phyloP scores from a whole-genome alignment of 768 basidiomycete genomes.

The Hirschioporus abietinus region DNA sequence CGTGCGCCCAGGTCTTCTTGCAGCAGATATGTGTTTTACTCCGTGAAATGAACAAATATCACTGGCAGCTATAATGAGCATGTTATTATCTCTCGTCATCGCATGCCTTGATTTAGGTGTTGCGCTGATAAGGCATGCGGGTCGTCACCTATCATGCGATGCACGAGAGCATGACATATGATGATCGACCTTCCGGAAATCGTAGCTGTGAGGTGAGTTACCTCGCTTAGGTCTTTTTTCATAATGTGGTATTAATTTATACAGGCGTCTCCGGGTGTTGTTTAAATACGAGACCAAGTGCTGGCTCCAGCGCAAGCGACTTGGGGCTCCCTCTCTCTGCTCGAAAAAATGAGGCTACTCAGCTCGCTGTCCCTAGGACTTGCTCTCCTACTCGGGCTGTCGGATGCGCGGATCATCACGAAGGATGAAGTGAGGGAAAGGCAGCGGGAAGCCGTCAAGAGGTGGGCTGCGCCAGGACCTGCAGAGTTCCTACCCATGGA shows the following conservation, averaged over 20 bases:
- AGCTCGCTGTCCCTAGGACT: background rate
- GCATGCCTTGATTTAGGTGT: background rate
- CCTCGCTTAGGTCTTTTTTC: background rate
- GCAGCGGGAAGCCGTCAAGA: background rate
- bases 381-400: background rate
- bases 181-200: background rate
- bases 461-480: background rate
- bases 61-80: background rate
- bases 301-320: background rate
- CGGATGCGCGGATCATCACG: background rate
- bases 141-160: background rate
- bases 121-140: background rate
- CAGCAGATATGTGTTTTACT: background rate
- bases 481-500: background rate
- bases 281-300: background rate
- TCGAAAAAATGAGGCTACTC: background rate
- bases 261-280: background rate
- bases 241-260: background rate
- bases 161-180: background rate
- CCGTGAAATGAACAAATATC: background rate
- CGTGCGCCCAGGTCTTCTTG: background rate
- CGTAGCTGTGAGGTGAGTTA: background rate
- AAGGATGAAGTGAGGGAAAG: background rate
- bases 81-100: background rate
- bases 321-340: background rate